phyloP scores from a whole-genome alignment of 2,329 filamentous ascomycete genomes.

The Colletotrichum sp. region DNA sequence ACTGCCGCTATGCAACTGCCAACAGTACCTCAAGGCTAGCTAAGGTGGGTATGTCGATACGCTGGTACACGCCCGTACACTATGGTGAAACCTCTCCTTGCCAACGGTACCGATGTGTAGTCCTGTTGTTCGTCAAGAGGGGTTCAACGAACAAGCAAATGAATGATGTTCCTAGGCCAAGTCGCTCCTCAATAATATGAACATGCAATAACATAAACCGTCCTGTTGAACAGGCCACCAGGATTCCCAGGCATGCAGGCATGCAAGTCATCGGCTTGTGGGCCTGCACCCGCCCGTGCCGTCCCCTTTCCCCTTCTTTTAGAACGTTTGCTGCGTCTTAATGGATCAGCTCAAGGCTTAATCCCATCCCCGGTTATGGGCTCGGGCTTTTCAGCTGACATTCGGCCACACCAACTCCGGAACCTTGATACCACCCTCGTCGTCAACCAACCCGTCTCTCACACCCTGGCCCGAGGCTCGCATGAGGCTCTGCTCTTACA shows the following conservation, averaged over 20 bases:
- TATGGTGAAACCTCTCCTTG: neutral
- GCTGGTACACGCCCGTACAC: neutral
- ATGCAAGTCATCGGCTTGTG: neutral
- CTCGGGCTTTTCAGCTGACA: constrained; percentile 10
- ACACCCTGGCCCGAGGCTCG: neutral
- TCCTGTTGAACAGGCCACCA: neutral
- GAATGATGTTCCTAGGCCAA: neutral
- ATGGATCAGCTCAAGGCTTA: neutral
- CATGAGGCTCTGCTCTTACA: constrained; percentile 17
- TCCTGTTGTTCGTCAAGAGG: neutral
- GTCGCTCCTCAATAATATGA: neutral
- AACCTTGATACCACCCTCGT: neutral
- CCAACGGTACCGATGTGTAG: neutral
- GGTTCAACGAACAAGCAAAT: neutral
- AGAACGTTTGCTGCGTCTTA: neutral
- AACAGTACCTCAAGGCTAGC: neutral
- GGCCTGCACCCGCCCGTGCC: neutral
- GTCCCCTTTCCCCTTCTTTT: neutral
- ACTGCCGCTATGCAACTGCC: neutral
- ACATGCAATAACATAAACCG: neutral
- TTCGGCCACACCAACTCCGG: constrained; percentile 18
- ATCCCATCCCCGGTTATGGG: neutral
- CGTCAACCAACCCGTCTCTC: neutral
- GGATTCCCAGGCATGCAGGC: neutral
- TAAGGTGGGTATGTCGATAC: neutral